phyloP scores from a whole-genome alignment of 108 stramenopile species.

The Fistulifera solaris region DNA sequence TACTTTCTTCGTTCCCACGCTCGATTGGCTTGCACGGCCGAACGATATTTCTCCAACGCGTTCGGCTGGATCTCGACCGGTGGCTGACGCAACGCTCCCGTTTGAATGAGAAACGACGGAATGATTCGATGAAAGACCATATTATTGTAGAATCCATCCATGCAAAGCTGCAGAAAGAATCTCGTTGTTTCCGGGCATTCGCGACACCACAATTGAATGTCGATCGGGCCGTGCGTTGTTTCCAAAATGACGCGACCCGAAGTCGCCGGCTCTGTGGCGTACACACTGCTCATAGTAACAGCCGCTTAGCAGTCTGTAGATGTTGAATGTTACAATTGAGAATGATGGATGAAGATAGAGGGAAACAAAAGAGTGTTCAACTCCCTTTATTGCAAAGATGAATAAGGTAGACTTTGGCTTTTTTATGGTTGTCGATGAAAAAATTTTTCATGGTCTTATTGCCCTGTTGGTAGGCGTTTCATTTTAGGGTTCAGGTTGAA shows the following conservation, averaged over 20 bases:
- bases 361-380: too few relatives aligned
- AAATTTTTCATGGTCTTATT: too few relatives aligned
- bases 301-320: too few relatives aligned
- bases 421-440: too few relatives aligned
- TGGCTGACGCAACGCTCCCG: constrained; percentile 40
- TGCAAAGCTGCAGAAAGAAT: constrained; percentile 85
- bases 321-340: too few relatives aligned
- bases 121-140: constrained; percentile 82
- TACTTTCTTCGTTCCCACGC: constrained; percentile 54
- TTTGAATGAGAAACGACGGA: constrained; percentile 85
- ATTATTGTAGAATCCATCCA: constrained; percentile 80
- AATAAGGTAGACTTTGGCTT: too few relatives aligned
- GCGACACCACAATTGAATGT: constrained; percentile 84
- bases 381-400: too few relatives aligned
- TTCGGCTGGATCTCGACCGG: not conserved
- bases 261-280: constrained; percentile 88
- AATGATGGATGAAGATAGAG: too few relatives aligned
- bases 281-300: constrained; percentile 78
- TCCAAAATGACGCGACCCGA: constrained; percentile 78
- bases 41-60: constrained; percentile 22
- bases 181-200: constrained; percentile 85
- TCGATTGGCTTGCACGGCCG: constrained; percentile 16
- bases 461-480: too few relatives aligned
- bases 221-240: constrained; percentile 89
- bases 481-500: too few relatives aligned